Evolutionary conservation across 768 basidiomycete species (phyloP), one percentile per base, ranked within the genome.

Genomic region (Naganishia randhawae): DNA sequence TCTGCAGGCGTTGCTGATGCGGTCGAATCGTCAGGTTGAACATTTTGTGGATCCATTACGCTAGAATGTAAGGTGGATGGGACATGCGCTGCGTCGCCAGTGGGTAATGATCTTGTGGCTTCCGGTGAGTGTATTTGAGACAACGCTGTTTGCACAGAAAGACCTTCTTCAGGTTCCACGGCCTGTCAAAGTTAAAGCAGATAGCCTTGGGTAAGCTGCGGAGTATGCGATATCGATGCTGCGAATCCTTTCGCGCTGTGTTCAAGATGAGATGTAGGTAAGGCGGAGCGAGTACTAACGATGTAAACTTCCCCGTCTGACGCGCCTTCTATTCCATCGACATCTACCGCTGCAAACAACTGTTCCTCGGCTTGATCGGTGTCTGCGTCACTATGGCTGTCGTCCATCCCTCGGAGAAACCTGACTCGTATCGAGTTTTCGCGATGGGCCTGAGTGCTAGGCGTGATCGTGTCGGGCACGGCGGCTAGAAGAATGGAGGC

Each of bases 331-430:
- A 11, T 39, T 41, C 13, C 57, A 14, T 16, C 27, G n/a, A 35
- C 19, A 25, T 61, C 57, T 25, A 61, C 25, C 2, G 57, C 57
- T 25, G 57, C 37, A 29, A 41, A 61, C 11, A 61, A 25, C 25
- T 61, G 57, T 41, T 61, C 57, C 22, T 41, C 37, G 8, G 57
- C 57, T 55, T 55, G 54, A 41, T 39, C 57, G 37, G 22, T 39
- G 25, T 61, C 57, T 10, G 37, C 32, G 37, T 48, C 25, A 13
- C 45, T 48, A 48, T 41, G 25, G 57, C 19, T 61, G 14, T 61
- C 57, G 37, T 61, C 57, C 57, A 61, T 61, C 19, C 25, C 37
- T 41, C 33, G 9, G n/a, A 17, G 33, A 2, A 37, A 13, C 45
- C n/a, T 48, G 19, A 22, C 45, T 22, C 7, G 4, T 48, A 3